phyloP scores from a whole-genome alignment of 1,284 basidiomycete species.

The Apiotrichum siamense region DNA sequence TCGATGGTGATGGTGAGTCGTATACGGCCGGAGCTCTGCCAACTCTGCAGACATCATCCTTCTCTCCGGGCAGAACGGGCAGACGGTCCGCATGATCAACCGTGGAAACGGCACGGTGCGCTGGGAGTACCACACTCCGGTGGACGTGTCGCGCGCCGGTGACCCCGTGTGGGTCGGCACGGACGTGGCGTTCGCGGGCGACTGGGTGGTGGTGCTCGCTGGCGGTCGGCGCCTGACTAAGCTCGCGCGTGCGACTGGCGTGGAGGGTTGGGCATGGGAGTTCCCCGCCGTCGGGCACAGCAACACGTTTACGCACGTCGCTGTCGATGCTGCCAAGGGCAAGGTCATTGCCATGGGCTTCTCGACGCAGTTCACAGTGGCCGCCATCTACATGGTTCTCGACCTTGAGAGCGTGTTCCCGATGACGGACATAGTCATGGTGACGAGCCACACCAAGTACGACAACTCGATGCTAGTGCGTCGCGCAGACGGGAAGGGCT shows the following conservation, averaged over 20 bases:
- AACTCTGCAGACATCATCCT: slow-evolving; percentile 56
- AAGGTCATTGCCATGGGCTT: slow-evolving; percentile 63
- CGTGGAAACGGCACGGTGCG: slow-evolving; percentile 61
- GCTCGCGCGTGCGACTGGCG: slow-evolving; percentile 27
- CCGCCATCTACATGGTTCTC: slow-evolving; percentile 54
- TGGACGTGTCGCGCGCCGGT: background rate
- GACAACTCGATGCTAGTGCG: slow-evolving; percentile 30
- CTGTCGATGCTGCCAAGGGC: slow-evolving; percentile 54
- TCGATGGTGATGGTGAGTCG: slow-evolving; percentile 56
- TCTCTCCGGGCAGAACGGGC: slow-evolving; percentile 68
- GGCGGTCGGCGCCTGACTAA: slow-evolving; percentile 33
- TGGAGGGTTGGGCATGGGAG: slow-evolving; percentile 34
- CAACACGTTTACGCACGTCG: slow-evolving; percentile 59
- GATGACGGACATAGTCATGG: slow-evolving; percentile 51
- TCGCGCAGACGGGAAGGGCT: slow-evolving; percentile 21
- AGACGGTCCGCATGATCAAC: slow-evolving; percentile 66
- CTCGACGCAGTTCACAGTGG: slow-evolving; percentile 55
- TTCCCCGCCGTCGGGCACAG: slow-evolving; percentile 29
- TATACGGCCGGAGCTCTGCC: background rate
- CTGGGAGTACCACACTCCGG: slow-evolving; percentile 53
- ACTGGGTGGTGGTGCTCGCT: slow-evolving; percentile 31
- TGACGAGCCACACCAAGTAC: slow-evolving; percentile 54
- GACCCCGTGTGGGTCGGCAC: slow-evolving; percentile 48
- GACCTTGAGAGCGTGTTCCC: slow-evolving; percentile 56
- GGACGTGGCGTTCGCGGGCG: slow-evolving; percentile 46